Evolutionary conservation across 805 yeast genomes (phyloP), one percentile per base, ranked within the genome.

Genomic region (Cyberlindnera petersonii): DNA sequence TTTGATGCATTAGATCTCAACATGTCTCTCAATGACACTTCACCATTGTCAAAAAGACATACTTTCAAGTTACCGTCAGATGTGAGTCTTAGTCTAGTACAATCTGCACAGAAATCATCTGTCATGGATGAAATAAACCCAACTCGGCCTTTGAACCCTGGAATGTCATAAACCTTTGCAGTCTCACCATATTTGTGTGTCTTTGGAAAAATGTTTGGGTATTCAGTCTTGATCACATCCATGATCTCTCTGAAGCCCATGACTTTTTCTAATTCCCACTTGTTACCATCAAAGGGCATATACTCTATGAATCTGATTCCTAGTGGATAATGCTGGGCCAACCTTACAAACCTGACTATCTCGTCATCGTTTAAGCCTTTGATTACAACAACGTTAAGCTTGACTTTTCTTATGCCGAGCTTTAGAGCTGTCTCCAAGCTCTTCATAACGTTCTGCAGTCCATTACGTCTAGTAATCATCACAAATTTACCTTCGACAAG

Each of bases 111-210:
- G 47, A 74, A 74, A 48, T 71, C 68, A 22, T 68, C 63, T 7
- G 79, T 74, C 79, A 74, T 74, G 2, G 79, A 74, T 1, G 78
- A 68, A 38, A 74, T 74, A 48, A 74, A 74, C 3, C 79, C 79
- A 15, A 74, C 48, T 15, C 58, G 52, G 2, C 79, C 79, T 24
- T 49, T 38, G 44, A 67, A 68, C 3, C 66, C 71, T 0, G 66
- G 65, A n/a, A 71, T 62, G 16, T 51, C 48, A 47, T 49, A 74
- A n/a, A 64, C 60, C 42, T 71, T 72, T 3, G 78, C 69, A 4
- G 79, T 74, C 31, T 74, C 79, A 5, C 79, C 79, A 45, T 48
- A 47, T 37, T 56, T 51, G 36, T 53, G 59, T 18, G 43, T 28
- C 13, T 58, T 19, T 21, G 48, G 37, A 11, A 39, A 15, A 9